phyloP scores from a whole-genome alignment of 2,329 filamentous ascomycete species.

The Cladosporium sp. region DNA sequence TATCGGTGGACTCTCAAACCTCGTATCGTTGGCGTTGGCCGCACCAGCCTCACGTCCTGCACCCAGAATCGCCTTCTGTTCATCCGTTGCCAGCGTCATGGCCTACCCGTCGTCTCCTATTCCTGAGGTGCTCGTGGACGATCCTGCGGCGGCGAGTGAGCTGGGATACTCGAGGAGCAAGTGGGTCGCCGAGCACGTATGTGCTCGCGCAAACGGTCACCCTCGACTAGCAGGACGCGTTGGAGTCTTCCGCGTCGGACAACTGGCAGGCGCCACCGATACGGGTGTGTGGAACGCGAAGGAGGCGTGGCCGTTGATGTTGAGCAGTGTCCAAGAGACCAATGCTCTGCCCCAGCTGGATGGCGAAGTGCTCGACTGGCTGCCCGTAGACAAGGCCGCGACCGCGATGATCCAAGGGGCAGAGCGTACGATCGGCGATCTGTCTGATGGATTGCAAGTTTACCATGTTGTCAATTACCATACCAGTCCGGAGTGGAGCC shows the following conservation, averaged over 20 bases:
- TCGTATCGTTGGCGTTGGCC: slow-evolving; percentile 44
- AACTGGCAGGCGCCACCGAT: slow-evolving; percentile 42
- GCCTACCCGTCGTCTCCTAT: slow-evolving; percentile 29
- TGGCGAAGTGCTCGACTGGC: slow-evolving; percentile 39
- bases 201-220: slow-evolving; percentile 35
- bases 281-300: slow-evolving; percentile 46
- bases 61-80: slow-evolving; percentile 49
- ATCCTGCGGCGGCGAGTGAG: slow-evolving; percentile 42
- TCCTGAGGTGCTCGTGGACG: slow-evolving; percentile 38
- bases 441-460: slow-evolving; percentile 27
- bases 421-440: slow-evolving; percentile 23
- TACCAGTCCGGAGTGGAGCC: slow-evolving; percentile 39
- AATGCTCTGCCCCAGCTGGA: slow-evolving; percentile 39
- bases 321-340: slow-evolving; percentile 38
- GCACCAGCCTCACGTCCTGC: slow-evolving; percentile 23
- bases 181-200: slow-evolving; percentile 57
- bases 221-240: slow-evolving; percentile 34
- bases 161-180: slow-evolving; percentile 56
- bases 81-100: slow-evolving; percentile 46
- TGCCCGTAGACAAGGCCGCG: slow-evolving; percentile 46
- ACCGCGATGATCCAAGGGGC: slow-evolving; percentile 38
- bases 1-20: slow-evolving; percentile 46
- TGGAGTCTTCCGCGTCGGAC: slow-evolving; percentile 45
- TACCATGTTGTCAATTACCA: slow-evolving; percentile 50
- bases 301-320: slow-evolving; percentile 49